Evolutionary conservation across 2,329 filamentous ascomycete genomes (phyloP).

Genomic region (Diatrype stigma): DNA sequence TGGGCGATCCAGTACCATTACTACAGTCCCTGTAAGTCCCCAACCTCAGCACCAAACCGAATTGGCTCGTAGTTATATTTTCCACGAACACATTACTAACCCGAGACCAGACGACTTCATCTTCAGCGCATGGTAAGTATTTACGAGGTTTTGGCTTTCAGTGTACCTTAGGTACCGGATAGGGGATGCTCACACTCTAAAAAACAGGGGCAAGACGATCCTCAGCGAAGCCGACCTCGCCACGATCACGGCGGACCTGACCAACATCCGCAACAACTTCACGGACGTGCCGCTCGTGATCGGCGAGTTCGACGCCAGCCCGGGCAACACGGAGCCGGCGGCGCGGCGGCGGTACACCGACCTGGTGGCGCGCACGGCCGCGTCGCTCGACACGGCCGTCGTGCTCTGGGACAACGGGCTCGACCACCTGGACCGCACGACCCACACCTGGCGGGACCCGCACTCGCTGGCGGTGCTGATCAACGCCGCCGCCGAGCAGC

Average conservation of each 20-base stretch:
- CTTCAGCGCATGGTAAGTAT: constrained; percentile 36
- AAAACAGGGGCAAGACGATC: constrained; percentile 51
- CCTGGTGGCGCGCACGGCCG: constrained; percentile 44
- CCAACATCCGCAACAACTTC: constrained; percentile 49
- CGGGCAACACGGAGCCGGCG: constrained; percentile 46
- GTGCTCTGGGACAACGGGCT: constrained; percentile 58
- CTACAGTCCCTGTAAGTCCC: constrained; percentile 45
- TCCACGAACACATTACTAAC: background rate
- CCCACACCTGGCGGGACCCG: constrained; percentile 46
- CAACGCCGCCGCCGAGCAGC: constrained; percentile 31
- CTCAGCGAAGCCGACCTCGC: constrained; percentile 51
- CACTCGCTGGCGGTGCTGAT: constrained; percentile 43
- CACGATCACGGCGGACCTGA: constrained; percentile 44
- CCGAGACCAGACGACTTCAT: constrained; percentile 35
- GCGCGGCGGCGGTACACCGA: constrained; percentile 57
- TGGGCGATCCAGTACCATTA: constrained; percentile 61
- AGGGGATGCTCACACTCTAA: background rate
- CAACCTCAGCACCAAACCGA: background rate
- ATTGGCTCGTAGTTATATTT: too few relatives aligned
- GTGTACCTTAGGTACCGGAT: too few relatives aligned
- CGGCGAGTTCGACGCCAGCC: constrained; percentile 53
- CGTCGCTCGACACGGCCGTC: constrained; percentile 44
- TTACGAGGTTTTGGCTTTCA: too few relatives aligned
- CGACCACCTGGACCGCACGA: constrained; percentile 49
- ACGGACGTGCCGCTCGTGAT: constrained; percentile 51